phyloP scores from a whole-genome alignment of 805 yeast genomes.

The Wickerhamomyces ciferrii region DNA sequence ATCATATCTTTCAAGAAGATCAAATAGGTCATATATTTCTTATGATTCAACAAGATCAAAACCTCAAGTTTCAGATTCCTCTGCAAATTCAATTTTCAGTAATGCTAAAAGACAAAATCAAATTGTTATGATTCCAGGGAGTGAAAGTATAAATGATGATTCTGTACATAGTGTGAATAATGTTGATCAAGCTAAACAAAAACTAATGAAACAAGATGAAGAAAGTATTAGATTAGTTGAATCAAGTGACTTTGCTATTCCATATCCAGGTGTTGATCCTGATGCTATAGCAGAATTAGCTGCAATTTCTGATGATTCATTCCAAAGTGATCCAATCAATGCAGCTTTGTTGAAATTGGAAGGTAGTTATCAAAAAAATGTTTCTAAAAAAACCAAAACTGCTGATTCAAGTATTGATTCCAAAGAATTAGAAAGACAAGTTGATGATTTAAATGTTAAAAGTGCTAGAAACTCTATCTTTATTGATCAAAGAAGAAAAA shows the following conservation, averaged over 20 bases:
- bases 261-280: slow-evolving; percentile 44
- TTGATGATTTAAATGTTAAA: slow-evolving; percentile 12
- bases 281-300: slow-evolving; percentile 72
- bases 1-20: slow-evolving; percentile 20
- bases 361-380: slow-evolving; percentile 41
- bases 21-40: slow-evolving; percentile 12
- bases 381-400: not conserved
- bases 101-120: slow-evolving; percentile 4
- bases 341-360: slow-evolving; percentile 75
- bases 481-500: slow-evolving; percentile 33
- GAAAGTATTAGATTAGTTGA: slow-evolving; percentile 1
- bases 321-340: slow-evolving; percentile 62
- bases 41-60: slow-evolving; percentile 4
- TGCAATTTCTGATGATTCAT: slow-evolving; percentile 75
- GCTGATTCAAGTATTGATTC: slow-evolving; percentile 13
- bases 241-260: slow-evolving; percentile 16
- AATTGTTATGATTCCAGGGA: slow-evolving; percentile 8
- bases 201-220: not conserved
- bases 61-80: not conserved
- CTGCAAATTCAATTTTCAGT: slow-evolving; percentile 16
- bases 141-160: slow-evolving; percentile 2
- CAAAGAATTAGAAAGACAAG: slow-evolving; percentile 11
- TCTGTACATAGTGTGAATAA: slow-evolving; percentile 1
- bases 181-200: not conserved
- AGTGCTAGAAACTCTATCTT: slow-evolving; percentile 24